Percentiles rank a stretch among this genome's conserved stretches.
Conservation (phyloP, 371 early-diverging fungal species). For the Mortierella sp. region DNA sequence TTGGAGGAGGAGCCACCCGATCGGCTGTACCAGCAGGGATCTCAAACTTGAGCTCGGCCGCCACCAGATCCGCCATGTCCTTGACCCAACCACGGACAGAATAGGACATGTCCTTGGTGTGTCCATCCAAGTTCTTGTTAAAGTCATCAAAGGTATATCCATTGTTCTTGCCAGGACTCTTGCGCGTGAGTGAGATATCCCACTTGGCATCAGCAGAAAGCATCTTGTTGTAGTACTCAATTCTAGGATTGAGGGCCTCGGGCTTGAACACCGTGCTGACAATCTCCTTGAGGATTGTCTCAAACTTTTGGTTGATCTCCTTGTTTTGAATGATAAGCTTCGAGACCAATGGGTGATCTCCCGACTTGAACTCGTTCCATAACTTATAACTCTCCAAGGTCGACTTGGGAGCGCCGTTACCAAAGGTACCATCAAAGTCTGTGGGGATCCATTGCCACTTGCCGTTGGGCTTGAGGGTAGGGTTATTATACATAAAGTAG, state of each 20-base stretch:
- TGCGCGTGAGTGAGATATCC: conserved; percentile 46
- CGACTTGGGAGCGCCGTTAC: conserved; percentile 30
- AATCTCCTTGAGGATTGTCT: conserved; percentile 55
- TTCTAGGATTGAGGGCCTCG: neutral
- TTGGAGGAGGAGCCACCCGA: conserved; percentile 1
- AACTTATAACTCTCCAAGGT: neutral
- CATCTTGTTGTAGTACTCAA: conserved; percentile 53
- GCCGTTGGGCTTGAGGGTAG: neutral
- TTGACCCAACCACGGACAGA: neutral
- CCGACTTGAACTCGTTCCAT: neutral
- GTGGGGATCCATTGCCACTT: conserved; percentile 42
- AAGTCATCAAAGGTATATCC: conserved; percentile 51
- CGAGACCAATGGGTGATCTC: conserved; percentile 1
- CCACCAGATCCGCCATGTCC: neutral
- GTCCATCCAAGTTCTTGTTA: conserved; percentile 30
- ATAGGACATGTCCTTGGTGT: neutral
- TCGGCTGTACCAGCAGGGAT: conserved; percentile 1
- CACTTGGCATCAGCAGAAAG: conserved; percentile 57
- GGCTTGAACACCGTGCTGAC: conserved; percentile 58
- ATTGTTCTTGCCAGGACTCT: conserved; percentile 52
- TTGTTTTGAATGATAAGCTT: conserved; percentile 5
- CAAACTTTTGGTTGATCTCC: conserved; percentile 39
- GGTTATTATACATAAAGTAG: conserved; percentile 6
- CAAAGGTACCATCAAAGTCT: conserved; percentile 56
- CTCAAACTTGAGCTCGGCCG: neutral